Conservation (phyloP, 768 basidiomycete species). For the Pleurotus platypus region DNA sequence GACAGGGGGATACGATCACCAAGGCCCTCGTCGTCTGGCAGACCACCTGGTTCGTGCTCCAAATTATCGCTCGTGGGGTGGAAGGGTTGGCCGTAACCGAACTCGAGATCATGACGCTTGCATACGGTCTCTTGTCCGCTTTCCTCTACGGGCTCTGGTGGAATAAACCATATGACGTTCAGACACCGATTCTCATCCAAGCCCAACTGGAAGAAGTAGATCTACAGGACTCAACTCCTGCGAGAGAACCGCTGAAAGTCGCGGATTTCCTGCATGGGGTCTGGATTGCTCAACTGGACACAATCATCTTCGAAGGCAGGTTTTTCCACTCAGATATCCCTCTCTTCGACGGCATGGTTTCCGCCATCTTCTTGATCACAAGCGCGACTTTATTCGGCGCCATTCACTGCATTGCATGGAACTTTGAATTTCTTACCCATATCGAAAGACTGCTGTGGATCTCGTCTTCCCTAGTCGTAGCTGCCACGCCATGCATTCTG, state of each 20-base stretch:
- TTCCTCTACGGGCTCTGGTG: conserved; percentile 31
- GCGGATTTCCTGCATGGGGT: background rate
- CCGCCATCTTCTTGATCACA: background rate
- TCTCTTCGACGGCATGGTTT: background rate
- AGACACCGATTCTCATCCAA: conserved; percentile 15
- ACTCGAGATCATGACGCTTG: conserved; percentile 32
- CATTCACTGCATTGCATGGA: conserved; percentile 25
- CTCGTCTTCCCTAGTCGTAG: conserved; percentile 14
- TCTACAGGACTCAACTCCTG: background rate
- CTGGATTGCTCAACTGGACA: background rate
- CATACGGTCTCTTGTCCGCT: conserved; percentile 25
- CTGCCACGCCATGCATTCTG: conserved; percentile 2
- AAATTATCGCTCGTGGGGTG: conserved; percentile 21
- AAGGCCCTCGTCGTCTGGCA: conserved; percentile 32
- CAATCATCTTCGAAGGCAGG: background rate
- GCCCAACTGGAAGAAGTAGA: background rate
- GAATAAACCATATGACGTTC: conserved; percentile 34
- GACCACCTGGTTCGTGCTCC: conserved; percentile 30
- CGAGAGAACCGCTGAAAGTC: background rate
- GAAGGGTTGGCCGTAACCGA: conserved; percentile 25
- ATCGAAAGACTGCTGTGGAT: conserved; percentile 22
- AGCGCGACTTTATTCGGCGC: conserved; percentile 17
- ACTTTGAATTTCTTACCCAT: conserved; percentile 18
- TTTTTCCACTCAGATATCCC: no score
- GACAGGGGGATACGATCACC: conserved; percentile 29